Conservation (phyloP, 2,329 filamentous ascomycete genomes). For the Amylocarpus encephaloides region DNA sequence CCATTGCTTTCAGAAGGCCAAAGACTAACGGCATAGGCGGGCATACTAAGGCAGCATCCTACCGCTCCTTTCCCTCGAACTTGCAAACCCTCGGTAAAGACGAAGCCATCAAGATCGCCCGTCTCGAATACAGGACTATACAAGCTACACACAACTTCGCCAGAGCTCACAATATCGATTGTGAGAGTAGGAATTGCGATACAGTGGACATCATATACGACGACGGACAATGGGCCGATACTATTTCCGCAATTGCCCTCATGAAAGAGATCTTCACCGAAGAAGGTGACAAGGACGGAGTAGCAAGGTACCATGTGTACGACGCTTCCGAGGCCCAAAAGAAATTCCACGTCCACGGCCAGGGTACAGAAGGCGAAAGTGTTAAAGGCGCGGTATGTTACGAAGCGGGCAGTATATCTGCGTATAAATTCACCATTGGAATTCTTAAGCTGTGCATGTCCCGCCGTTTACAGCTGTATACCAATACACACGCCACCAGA, state of each 20-base stretch:
- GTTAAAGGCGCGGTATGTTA: slow-evolving; percentile 22
- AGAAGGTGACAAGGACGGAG: slow-evolving; percentile 36
- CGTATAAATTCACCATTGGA: slow-evolving; percentile 25
- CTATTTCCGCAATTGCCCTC: slow-evolving; percentile 31
- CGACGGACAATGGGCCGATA: slow-evolving; percentile 24
- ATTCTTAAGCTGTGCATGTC: slow-evolving; percentile 22
- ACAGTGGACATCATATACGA: slow-evolving; percentile 34
- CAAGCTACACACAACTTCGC: slow-evolving; percentile 50
- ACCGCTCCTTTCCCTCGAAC: slow-evolving; percentile 25
- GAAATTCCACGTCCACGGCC: slow-evolving; percentile 34
- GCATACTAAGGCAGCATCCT: slow-evolving; percentile 31
- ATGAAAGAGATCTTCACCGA: slow-evolving; percentile 38
- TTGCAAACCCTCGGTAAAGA: slow-evolving; percentile 7
- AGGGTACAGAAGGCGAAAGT: slow-evolving; percentile 4
- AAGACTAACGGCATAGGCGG: slow-evolving; percentile 21
- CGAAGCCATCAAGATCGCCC: slow-evolving; percentile 30
- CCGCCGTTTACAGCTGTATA: slow-evolving; percentile 25
- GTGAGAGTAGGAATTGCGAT: slow-evolving; percentile 38
- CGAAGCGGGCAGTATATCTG: slow-evolving; percentile 37
- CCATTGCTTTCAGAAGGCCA: not conserved
- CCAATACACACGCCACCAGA: slow-evolving; percentile 24
- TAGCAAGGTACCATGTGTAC: slow-evolving; percentile 40
- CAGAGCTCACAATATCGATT: slow-evolving; percentile 38
- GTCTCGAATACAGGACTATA: slow-evolving; percentile 48
- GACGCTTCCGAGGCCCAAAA: slow-evolving; percentile 36